Conservation (phyloP, 805 yeast species). For the Metschnikowia kofuensis region DNA sequence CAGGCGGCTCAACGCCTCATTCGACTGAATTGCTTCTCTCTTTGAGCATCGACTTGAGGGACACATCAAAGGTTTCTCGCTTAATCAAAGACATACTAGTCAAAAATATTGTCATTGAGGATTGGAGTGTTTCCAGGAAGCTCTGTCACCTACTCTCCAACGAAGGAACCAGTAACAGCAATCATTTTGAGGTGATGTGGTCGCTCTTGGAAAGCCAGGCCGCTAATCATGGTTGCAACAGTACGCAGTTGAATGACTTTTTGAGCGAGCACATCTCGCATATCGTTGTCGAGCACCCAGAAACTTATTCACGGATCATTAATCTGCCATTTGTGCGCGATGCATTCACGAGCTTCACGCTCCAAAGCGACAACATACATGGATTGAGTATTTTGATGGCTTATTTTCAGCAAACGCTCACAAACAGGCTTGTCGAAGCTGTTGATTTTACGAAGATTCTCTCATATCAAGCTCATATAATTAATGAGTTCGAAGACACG, state of each 20-base stretch:
- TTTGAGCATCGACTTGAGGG: slow-evolving; percentile 31
- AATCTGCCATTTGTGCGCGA: slow-evolving; percentile 30
- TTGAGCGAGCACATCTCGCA: slow-evolving; percentile 29
- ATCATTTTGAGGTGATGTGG: slow-evolving; percentile 33
- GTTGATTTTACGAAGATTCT: slow-evolving; percentile 20
- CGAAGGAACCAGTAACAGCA: slow-evolving; percentile 23
- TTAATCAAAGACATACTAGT: slow-evolving; percentile 34
- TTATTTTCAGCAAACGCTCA: background rate
- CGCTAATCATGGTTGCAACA: slow-evolving; percentile 18
- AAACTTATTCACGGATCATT: slow-evolving; percentile 13
- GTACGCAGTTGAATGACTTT: slow-evolving; percentile 26
- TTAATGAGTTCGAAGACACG: slow-evolving; percentile 38
- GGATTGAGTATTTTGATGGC: slow-evolving; percentile 21
- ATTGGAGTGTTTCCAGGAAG: slow-evolving; percentile 28
- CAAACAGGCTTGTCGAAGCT: background rate
- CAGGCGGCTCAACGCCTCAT: background rate
- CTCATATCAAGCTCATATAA: slow-evolving; percentile 28
- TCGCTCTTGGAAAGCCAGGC: slow-evolving; percentile 35
- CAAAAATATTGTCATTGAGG: slow-evolving; percentile 28
- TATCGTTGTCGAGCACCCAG: slow-evolving; percentile 15
- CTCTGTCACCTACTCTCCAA: slow-evolving; percentile 28
- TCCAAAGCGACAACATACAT: slow-evolving; percentile 30
- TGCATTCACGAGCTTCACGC: slow-evolving; percentile 24
- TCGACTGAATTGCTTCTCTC: slow-evolving; percentile 33
- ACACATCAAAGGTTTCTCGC: slow-evolving; percentile 33